Evolutionary conservation across 805 yeast genomes (phyloP).

Genomic region (Candida insectorum): DNA sequence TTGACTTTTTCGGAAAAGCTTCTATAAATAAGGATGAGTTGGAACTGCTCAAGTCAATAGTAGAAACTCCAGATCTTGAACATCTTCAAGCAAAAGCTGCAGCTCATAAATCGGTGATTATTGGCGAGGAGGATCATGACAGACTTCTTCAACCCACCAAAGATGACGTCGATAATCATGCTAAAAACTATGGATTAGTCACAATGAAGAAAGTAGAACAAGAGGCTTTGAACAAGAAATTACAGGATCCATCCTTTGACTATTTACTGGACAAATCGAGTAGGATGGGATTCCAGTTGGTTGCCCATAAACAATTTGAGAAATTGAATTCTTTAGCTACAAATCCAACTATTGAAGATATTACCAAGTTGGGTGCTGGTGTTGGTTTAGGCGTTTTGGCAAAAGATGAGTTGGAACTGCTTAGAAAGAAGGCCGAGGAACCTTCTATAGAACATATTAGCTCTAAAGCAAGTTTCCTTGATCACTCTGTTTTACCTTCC

Average conservation of each 20-base stretch:
- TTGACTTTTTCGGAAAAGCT: slow-evolving; percentile 6
- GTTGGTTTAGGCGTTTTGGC: slow-evolving; percentile 9
- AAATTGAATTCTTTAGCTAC: slow-evolving; percentile 2
- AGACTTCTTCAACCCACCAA: slow-evolving; percentile 10
- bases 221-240: slow-evolving; percentile 6
- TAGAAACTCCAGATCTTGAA: slow-evolving; percentile 12
- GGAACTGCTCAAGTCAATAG: neutral
- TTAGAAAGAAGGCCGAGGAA: slow-evolving; percentile 1
- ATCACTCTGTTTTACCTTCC: neutral
- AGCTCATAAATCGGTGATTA: slow-evolving; percentile 9
- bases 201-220: slow-evolving; percentile 4
- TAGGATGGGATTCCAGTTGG: slow-evolving; percentile 9
- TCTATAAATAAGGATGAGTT: slow-evolving; percentile 5
- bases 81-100: slow-evolving; percentile 18
- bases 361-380: slow-evolving; percentile 1
- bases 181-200: slow-evolving; percentile 7
- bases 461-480: slow-evolving; percentile 1
- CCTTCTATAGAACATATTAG: slow-evolving; percentile 4
- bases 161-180: slow-evolving; percentile 15
- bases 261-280: slow-evolving; percentile 22
- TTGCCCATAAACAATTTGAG: slow-evolving; percentile 5
- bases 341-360: slow-evolving; percentile 14
- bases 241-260: slow-evolving; percentile 19
- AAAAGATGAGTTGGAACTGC: neutral
- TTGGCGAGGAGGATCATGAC: slow-evolving; percentile 11